phyloP scores from a whole-genome alignment of 305 asterid species.

The Rubia occidens region DNA sequence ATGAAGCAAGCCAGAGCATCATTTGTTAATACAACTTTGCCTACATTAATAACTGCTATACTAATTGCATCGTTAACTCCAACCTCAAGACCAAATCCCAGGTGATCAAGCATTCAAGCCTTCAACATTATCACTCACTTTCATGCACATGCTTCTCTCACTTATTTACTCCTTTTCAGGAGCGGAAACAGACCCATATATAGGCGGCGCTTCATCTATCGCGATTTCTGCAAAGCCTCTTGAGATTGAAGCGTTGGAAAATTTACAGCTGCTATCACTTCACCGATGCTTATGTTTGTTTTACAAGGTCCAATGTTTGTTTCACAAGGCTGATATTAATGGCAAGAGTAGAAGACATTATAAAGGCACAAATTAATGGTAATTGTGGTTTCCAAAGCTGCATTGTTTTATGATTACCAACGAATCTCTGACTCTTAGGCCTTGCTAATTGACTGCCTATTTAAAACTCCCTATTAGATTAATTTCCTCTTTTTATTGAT shows the following conservation, averaged over 20 bases:
- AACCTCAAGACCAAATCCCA: conserved; percentile 9
- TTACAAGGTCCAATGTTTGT: too few relatives aligned
- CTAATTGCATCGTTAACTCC: conserved; percentile 10
- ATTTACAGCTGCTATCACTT: not conserved
- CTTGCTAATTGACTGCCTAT: conserved; percentile 16
- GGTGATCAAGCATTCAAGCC: conserved; percentile 3
- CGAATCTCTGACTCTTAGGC: conserved; percentile 19
- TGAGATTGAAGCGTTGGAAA: not conserved
- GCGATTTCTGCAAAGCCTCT: not conserved
- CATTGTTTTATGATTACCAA: not conserved
- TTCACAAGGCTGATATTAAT: too few relatives aligned
- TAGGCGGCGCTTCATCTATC: not conserved
- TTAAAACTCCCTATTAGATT: not conserved
- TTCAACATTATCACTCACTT: not conserved
- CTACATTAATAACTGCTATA: not conserved
- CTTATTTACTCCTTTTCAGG: not conserved
- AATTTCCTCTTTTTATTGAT: not conserved
- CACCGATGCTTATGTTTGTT: too few relatives aligned
- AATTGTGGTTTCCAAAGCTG: conserved; percentile 13
- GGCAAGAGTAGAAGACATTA: not conserved
- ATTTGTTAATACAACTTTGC: too few relatives aligned
- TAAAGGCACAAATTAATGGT: not conserved
- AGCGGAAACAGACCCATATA: too few relatives aligned
- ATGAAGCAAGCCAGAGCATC: too few relatives aligned
- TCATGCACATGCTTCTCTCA: not conserved